A percentile compares a stretch with the other conserved stretches of the same genome.
Evolutionary conservation across 208 protist species (phyloP).

Genomic region (Leishmania mexicana): DNA sequence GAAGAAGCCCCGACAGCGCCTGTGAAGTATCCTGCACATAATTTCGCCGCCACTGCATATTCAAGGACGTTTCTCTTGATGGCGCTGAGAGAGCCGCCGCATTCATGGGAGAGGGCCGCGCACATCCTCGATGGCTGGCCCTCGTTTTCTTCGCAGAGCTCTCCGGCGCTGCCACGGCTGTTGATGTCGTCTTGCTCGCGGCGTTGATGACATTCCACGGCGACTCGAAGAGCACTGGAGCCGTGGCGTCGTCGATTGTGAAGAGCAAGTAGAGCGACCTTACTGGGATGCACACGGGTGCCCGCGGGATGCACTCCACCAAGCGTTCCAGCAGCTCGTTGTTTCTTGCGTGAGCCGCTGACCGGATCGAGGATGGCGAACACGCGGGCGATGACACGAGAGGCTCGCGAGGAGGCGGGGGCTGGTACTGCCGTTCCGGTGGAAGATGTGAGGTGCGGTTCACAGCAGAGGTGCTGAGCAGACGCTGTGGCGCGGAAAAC

Average conservation of each 20-base stretch:
- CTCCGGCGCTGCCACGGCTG: background rate
- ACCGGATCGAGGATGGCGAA: background rate
- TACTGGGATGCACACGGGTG: slow-evolving; percentile 7
- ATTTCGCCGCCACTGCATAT: background rate
- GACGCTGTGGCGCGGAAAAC: background rate
- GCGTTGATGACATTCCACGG: background rate
- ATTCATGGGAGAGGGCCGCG: background rate
- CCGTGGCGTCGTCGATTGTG: background rate
- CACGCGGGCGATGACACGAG: background rate
- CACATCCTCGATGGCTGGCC: background rate
- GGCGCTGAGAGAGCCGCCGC: background rate
- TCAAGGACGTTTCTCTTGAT: background rate
- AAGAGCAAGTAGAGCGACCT: background rate
- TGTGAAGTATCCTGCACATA: background rate
- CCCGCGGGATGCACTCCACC: slow-evolving; percentile 14
- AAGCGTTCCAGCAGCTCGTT: background rate
- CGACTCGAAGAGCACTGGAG: background rate
- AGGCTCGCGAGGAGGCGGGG: background rate
- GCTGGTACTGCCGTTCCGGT: background rate
- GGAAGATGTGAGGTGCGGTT: background rate
- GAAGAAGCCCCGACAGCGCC: background rate
- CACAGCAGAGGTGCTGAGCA: background rate
- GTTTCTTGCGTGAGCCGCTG: background rate
- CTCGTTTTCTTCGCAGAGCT: background rate
- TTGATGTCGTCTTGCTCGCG: background rate